phyloP scores from a whole-genome alignment of 2,329 filamentous ascomycete species.

The Fusarium buxicola region DNA sequence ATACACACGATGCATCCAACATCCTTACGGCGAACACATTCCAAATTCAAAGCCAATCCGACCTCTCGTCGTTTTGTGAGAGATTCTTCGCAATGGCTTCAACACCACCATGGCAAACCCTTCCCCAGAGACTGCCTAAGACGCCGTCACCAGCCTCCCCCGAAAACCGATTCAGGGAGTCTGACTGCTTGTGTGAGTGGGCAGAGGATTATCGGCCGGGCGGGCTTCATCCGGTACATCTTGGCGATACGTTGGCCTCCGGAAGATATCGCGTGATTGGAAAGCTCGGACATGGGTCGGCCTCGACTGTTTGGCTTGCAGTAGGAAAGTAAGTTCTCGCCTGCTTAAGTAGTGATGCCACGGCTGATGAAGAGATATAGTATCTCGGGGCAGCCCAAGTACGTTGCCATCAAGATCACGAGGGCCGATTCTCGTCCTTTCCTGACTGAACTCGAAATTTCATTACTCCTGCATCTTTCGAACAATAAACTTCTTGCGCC shows the following conservation, averaged over 20 bases:
- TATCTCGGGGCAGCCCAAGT: neutral
- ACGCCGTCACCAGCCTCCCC: neutral
- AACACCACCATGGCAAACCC: too few relatives aligned
- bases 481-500: neutral
- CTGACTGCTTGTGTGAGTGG: neutral
- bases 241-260: neutral
- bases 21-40: too few relatives aligned
- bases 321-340: neutral
- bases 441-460: neutral
- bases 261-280: neutral
- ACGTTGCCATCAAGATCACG: constrained; percentile 2
- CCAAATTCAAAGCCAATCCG: too few relatives aligned
- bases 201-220: neutral
- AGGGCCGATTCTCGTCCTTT: neutral
- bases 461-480: neutral
- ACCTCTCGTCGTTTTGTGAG: too few relatives aligned
- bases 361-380: neutral
- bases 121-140: too few relatives aligned
- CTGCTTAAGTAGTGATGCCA: neutral
- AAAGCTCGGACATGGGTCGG: neutral
- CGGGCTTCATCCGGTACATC: neutral
- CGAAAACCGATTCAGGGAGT: neutral
- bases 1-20: too few relatives aligned
- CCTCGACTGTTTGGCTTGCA: constrained; percentile 6
- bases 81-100: too few relatives aligned